Evolutionary conservation across 805 yeast species (phyloP).

Genomic region (Saccharomycopsis malanga): DNA sequence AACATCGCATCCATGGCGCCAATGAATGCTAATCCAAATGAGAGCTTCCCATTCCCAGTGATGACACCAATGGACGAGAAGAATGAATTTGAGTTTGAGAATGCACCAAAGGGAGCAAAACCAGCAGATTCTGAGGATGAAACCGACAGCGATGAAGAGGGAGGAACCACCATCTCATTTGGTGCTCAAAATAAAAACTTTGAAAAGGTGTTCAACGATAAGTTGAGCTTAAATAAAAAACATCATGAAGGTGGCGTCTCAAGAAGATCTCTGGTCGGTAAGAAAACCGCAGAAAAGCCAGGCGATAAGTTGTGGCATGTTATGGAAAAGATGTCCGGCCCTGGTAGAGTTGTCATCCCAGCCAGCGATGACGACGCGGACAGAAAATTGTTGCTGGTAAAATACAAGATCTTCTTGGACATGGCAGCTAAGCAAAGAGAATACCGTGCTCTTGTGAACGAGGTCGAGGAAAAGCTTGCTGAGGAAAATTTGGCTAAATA

Average conservation of each 20-base stretch:
- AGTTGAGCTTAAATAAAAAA: constrained; percentile 30
- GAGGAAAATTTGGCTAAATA: constrained; percentile 39
- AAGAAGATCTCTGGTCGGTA: constrained; percentile 14
- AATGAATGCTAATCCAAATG: constrained; percentile 28
- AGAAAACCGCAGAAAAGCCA: constrained; percentile 26
- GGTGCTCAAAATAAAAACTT: constrained; percentile 46
- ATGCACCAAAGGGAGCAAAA: constrained; percentile 15
- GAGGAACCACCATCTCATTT: constrained; percentile 47
- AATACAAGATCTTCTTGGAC: constrained; percentile 81
- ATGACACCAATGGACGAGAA: constrained; percentile 35
- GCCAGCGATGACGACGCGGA: constrained; percentile 51
- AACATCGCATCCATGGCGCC: constrained; percentile 38
- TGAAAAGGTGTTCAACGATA: constrained; percentile 46
- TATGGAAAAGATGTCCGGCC: constrained; percentile 79
- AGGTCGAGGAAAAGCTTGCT: constrained; percentile 27
- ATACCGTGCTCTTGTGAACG: constrained; percentile 65
- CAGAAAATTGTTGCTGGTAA: constrained; percentile 62
- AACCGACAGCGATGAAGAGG: constrained; percentile 40
- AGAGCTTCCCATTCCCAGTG: constrained; percentile 43
- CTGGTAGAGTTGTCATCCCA: constrained; percentile 76
- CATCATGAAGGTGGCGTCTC: constrained; percentile 17
- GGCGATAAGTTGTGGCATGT: constrained; percentile 77
- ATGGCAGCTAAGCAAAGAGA: constrained; percentile 76
- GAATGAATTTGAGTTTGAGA: constrained; percentile 29
- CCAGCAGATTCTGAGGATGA: constrained; percentile 25